Conservation (phyloP, 352 stramenopile species). For the Pythium periplocum region DNA sequence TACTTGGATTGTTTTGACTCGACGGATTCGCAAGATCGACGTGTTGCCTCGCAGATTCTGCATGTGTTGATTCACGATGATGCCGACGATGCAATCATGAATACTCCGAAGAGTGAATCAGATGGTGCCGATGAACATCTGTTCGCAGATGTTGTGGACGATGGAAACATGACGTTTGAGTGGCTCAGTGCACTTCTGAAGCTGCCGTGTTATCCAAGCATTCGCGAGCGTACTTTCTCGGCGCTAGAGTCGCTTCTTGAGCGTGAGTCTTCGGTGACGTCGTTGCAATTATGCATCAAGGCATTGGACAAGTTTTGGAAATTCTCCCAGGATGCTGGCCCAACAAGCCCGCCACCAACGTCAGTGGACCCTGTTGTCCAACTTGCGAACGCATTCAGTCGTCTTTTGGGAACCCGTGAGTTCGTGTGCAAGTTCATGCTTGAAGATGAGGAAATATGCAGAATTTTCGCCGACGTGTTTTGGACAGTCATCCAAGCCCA, state of each 20-base stretch:
- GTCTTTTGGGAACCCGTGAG: constrained; percentile 56
- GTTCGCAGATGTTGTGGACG: constrained; percentile 12
- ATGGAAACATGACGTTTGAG: constrained; percentile 45
- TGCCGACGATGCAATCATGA: constrained; percentile 17
- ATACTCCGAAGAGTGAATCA: constrained; percentile 20
- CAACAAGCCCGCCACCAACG: too few relatives aligned
- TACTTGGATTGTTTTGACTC: constrained; percentile 71
- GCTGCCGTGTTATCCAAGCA: constrained; percentile 52
- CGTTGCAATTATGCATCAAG: constrained; percentile 59
- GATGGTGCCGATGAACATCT: constrained; percentile 24
- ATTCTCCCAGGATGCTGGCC: background rate
- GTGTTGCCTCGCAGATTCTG: constrained; percentile 62
- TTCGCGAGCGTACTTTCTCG: constrained; percentile 53
- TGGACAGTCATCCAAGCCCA: constrained; percentile 68
- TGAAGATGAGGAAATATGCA: constrained; percentile 47
- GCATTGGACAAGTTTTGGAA: constrained; percentile 65
- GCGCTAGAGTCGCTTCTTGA: constrained; percentile 71
- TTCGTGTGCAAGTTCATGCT: constrained; percentile 65
- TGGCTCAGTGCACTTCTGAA: constrained; percentile 63
- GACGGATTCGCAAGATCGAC: constrained; percentile 34
- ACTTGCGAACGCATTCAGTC: constrained; percentile 59
- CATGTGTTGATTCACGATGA: constrained; percentile 38
- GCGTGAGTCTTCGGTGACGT: constrained; percentile 62
- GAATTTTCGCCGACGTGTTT: constrained; percentile 61
- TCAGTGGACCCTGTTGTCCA: constrained; percentile 9